A percentile compares a stretch with the other conserved stretches of the same genome.
phyloP scores from a whole-genome alignment of 306 rosid genomes.

The Glycyrrhiza uralensis region DNA sequence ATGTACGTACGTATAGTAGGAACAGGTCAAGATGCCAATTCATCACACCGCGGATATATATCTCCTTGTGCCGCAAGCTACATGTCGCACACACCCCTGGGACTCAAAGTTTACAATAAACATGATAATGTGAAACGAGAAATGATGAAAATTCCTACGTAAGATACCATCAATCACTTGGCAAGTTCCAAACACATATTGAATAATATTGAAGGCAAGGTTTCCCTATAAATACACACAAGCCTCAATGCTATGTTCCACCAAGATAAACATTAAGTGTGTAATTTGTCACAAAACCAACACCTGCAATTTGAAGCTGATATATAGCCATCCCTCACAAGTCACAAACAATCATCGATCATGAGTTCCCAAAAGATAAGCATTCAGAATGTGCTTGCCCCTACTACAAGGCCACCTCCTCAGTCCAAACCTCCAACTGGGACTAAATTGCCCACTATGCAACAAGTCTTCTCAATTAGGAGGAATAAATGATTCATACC shows the following conservation, averaged over 20 bases:
- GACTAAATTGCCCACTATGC: background rate
- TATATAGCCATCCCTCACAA: background rate
- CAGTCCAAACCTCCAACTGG: background rate
- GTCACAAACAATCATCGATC: too few relatives aligned
- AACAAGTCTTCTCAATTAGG: background rate
- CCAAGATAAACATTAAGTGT: background rate
- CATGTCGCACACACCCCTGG: background rate
- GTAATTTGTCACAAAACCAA: background rate
- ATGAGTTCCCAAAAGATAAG: slow-evolving; percentile 1
- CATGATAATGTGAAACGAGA: background rate
- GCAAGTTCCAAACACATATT: slow-evolving; percentile 8
- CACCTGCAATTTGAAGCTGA: background rate
- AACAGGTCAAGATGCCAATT: too few relatives aligned
- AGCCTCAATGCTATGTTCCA: background rate
- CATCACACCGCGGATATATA: background rate
- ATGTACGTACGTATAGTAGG: too few relatives aligned
- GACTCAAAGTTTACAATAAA: too few relatives aligned
- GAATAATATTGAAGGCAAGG: background rate
- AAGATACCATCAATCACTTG: background rate
- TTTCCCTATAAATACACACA: background rate
- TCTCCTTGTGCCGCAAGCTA: background rate
- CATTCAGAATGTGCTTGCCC: background rate
- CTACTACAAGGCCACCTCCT: slow-evolving; percentile 14
- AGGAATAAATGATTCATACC: background rate
- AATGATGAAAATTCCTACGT: background rate